Evolutionary conservation across 2,329 filamentous ascomycete species (phyloP).

Genomic region (Alternaria triticina): DNA sequence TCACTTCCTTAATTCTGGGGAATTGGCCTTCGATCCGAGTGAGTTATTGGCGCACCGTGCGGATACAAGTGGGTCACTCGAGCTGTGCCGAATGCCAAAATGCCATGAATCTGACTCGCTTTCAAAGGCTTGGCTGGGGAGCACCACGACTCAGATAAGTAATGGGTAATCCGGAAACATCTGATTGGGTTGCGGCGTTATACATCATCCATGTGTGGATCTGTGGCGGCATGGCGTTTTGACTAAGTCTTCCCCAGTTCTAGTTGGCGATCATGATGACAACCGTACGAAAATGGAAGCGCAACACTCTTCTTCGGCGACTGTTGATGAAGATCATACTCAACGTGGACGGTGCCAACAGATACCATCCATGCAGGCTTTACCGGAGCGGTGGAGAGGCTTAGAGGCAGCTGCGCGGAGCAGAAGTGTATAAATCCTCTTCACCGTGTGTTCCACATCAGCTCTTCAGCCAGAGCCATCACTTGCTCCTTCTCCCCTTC

Average conservation of each 20-base stretch:
- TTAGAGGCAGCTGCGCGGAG: not conserved
- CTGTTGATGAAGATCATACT: slow-evolving; percentile 3
- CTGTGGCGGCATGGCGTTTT: not conserved
- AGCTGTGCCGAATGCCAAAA: not conserved
- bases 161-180: not conserved
- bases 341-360: not conserved
- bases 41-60: not conserved
- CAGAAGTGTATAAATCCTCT: not conserved
- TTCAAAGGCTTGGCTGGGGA: not conserved
- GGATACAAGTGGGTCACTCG: not conserved
- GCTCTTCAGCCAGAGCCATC: not conserved
- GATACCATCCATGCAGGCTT: not conserved
- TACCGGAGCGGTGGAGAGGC: not conserved
- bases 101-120: not conserved
- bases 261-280: not conserved
- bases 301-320: not conserved
- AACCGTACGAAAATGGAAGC: not conserved
- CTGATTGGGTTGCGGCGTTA: not conserved
- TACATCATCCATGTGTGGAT: not conserved
- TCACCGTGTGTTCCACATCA: not conserved
- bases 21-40: not conserved
- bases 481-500: not conserved
- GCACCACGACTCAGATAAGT: not conserved
- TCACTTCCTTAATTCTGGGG: not conserved
- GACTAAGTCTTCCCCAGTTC: not conserved